These are phyloP conservation scores for Astrothelium macrocarpum DNA, from an alignment of 495 filamentous ascomycete genomes.

Conservation along the genomic window DNA sequence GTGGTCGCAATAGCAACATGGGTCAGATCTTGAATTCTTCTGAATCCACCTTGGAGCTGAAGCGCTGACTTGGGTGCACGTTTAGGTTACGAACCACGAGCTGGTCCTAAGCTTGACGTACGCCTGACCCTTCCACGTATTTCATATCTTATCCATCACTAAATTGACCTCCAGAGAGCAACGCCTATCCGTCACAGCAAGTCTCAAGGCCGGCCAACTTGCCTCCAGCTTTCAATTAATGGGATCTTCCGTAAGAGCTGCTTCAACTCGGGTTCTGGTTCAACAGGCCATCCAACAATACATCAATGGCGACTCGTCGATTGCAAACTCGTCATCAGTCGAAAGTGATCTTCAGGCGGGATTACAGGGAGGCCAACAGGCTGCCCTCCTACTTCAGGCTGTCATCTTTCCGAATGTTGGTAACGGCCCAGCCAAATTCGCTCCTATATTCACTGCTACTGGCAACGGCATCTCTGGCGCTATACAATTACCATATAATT, in stretches of 20 bases:
- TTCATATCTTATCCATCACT: conserved; percentile 3
- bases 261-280: conserved; percentile 57
- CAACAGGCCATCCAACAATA: conserved; percentile 54
- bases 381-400: conserved; percentile 53
- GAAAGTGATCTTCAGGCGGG: conserved; percentile 51
- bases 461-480: conserved; percentile 31
- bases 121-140: conserved; percentile 13
- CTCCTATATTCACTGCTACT: conserved; percentile 54
- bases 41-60: not conserved
- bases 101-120: conserved; percentile 59
- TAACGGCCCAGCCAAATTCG: conserved; percentile 38
- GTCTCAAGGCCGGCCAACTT: conserved; percentile 73
- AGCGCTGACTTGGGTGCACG: not conserved
- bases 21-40: conserved; percentile 13
- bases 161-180: conserved; percentile 30
- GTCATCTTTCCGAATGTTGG: conserved; percentile 54
- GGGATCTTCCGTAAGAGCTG: conserved; percentile 56
- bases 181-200: conserved; percentile 65
- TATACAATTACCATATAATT: conserved; percentile 48
- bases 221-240: conserved; percentile 65
- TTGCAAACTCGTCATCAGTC: conserved; percentile 47
- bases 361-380: conserved; percentile 39
- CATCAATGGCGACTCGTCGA: conserved; percentile 46
- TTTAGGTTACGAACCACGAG: conserved; percentile 65
- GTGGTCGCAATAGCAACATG: conserved; percentile 56